Evolutionary conservation across 805 yeast species (phyloP), one percentile per base, ranked within the genome.

Genomic region (Groenewaldozyma tartarivorans): DNA sequence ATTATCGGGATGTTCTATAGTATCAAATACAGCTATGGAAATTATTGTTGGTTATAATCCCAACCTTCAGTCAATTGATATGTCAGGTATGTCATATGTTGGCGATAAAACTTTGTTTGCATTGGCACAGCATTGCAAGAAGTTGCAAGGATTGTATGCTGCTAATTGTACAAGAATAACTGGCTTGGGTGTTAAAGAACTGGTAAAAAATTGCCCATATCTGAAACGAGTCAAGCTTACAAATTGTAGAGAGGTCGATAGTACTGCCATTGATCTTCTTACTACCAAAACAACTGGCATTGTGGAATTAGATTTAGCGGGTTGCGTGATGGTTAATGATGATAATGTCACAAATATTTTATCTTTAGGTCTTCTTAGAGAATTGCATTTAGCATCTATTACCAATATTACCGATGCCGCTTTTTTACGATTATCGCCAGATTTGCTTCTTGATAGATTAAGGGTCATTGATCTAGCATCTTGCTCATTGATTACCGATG

Each of bases 261-360:
- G 84, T 58, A 72, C 62, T 6, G 69, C 81, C 7, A 67, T 88
- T 4, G 53, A 66, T 32, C 68, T 71, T 18, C 67, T 87, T 60
- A 78, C 81, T 40, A 65, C 67, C n/a, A 72, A 72, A 55, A 90
- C 96, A 59, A 80, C 81, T 33, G 69, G 79, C 42, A 66, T 90
- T 37, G 94, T 88, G 15, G 98, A 90, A 61, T 80, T 92, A 39
- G 97, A 90, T 61, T 68, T 90, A 38, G 88, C 86, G 49, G 79
- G 78, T 35, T 82, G 95, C 61, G 74, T 79, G n/a, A 68, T 73
- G 47, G 75, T 88, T 29, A 73, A 82, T 11, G 83, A 86, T 56
- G 56, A 55, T n/a, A 68, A 82, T 34, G 67, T 87, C 36, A 64
- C 71, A 41, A 60, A 60, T 7, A 64, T 83, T 4, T 77, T 87